Base-by-base conservation (phyloP, 164 flowering plant genomes). In the Platanus orientalis region DNA sequence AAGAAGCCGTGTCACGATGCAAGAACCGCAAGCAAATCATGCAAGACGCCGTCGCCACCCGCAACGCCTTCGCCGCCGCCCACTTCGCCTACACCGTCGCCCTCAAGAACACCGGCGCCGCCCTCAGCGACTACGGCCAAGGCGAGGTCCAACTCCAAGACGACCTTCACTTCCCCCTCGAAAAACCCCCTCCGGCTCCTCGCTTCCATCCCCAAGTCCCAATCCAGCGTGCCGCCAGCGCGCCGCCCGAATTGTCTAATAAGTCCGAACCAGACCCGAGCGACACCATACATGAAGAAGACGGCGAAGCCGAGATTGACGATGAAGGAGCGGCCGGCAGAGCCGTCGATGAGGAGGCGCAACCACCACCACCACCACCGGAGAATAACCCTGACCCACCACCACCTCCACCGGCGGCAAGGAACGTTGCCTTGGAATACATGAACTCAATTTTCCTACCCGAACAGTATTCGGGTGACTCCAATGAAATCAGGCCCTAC, bases 101-200 rank as follows among this genome's bases (percentile, higher is more conserved):
- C 7, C 65, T 94, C 23, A 91, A 91, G 71, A 82, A 85, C 70
- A 79, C 86, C 13, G 97, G 97, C 12, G 97, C 96, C 7, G 96
- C 97, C 0, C 64, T 94, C 21, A 81, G 83, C 50, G 98, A 89
- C 61, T 94, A 80, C 52, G 95, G 76, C 28, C 86, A 77, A 11
- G 91, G 93, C 0, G 98, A 94, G 58, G 79, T 76, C 29, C 74
- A 75, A 28, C 63, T 67, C 17, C 25, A 4, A 27, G 72, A 26
- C 14, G 48, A 60, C 56, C 4, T 60, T 24, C 48, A 20, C 14
- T 59, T 39, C 44, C 62, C 30, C 60, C 47, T 62, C 20, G 79
- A 71, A 14, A 66, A 6, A 55, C 73, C 77, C 51, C 81, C 77
- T 26, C 84, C 86, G 12, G 88, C 86, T 17, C 93, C 94, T 0